These are phyloP conservation scores for Xylaria sp. DNA, from an alignment of 2,329 filamentous ascomycete species.

Conservation along the genomic window DNA sequence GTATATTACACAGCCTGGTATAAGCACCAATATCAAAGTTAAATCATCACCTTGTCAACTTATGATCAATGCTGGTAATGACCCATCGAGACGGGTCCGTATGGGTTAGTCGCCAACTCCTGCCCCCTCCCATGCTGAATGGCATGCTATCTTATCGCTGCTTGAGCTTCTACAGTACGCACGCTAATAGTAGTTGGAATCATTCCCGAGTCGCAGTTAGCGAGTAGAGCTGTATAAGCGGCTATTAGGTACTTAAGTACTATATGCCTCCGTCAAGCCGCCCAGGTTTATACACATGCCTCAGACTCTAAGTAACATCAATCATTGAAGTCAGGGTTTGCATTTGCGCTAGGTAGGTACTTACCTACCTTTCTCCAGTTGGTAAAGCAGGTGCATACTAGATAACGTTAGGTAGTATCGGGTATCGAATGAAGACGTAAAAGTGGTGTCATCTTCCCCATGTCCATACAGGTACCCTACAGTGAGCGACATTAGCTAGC, in stretches of 20 bases:
- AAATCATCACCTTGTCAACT: not conserved
- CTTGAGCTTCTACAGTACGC: not conserved
- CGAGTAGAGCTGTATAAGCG: no score
- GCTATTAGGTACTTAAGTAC: no score
- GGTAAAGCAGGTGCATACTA: not conserved
- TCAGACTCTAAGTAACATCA: no score
- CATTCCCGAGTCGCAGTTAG: no score
- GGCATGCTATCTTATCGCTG: slow-evolving; percentile 1
- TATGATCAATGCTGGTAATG: not conserved
- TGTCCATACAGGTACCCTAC: not conserved
- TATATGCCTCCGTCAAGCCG: no score
- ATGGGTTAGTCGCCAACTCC: slow-evolving; percentile 13
- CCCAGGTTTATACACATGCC: no score
- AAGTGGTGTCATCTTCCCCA: not conserved
- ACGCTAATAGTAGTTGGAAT: no score
- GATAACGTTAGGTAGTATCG: not conserved
- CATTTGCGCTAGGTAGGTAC: no score
- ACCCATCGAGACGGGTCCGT: not conserved
- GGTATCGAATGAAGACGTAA: no score
- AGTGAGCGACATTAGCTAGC: not conserved
- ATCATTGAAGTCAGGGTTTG: no score
- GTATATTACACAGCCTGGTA: not conserved
- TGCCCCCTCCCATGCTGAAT: slow-evolving; percentile 16
- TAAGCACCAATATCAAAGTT: not conserved
- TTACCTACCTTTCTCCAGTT: no score